Conservation (phyloP, 345 rosid species). For the Litchi chinensis region DNA sequence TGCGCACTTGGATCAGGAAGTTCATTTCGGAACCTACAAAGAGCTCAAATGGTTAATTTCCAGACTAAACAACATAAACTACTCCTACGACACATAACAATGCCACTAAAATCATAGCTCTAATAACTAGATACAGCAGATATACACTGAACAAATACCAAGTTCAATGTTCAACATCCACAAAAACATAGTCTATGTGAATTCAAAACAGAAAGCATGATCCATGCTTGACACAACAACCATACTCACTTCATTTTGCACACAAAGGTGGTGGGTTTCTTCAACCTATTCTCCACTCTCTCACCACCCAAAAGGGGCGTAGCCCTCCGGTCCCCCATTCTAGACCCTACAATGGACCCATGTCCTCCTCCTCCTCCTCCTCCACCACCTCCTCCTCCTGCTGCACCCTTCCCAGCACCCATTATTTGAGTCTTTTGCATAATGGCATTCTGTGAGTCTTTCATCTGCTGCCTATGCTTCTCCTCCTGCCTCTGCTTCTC, state of each 20-base stretch:
- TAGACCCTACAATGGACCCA: constrained; percentile 68
- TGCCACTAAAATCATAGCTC: constrained; percentile 11
- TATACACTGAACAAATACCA: background rate
- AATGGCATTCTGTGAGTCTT: constrained; percentile 57
- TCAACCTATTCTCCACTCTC: constrained; percentile 87
- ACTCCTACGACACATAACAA: background rate
- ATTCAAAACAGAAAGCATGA: background rate
- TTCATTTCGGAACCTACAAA: constrained; percentile 86
- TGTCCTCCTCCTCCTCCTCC: constrained; percentile 63
- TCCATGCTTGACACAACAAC: constrained; percentile 9
- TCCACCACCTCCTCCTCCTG: constrained; percentile 43
- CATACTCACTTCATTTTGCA: constrained; percentile 95
- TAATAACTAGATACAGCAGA: background rate
- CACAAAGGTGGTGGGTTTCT: constrained; percentile 97
- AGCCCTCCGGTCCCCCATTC: constrained; percentile 81
- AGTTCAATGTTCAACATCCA: background rate
- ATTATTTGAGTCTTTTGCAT: constrained; percentile 58
- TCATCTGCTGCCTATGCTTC: constrained; percentile 62
- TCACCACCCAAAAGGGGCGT: constrained; percentile 70
- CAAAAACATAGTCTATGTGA: background rate
- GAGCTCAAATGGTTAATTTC: constrained; percentile 20
- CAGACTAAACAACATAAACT: background rate
- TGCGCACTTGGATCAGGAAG: constrained; percentile 97
- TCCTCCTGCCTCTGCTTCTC: constrained; percentile 87
- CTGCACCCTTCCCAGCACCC: constrained; percentile 63